Evolutionary conservation across 306 rosid species (phyloP), one percentile per base, ranked within the genome.

Genomic region (Neltuma alba): DNA sequence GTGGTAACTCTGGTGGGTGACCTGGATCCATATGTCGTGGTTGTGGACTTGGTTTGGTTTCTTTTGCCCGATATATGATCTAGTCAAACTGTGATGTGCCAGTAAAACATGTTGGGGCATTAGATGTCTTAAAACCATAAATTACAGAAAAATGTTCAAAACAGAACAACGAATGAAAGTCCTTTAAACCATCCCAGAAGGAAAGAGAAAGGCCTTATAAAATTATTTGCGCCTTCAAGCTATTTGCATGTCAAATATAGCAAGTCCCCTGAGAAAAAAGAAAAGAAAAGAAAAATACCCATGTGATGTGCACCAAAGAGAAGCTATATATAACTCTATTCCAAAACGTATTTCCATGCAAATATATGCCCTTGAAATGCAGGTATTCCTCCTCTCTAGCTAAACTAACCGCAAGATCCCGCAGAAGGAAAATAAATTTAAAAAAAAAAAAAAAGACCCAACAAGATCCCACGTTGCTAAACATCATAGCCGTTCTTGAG

Each of bases 351-450:
- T 25, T 27, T 58, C 37, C n/a, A 7, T 33, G 13, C 42, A 64
- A 64, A 64, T 27, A 33, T 64, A 64, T 64, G 44, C 44, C 70
- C 28, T 63, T 63, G 21, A 63, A 63, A 63, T 63, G 69, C 10
- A 6, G 13, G 69, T n/a, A 15, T 54, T 7, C 13, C 10, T 62
- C 69, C 69, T 62, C 23, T 62, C 37, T 60, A 3, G 42, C 40
- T 3, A 63, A 62, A 63, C 23, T 31, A 63, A 31, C 37, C 25
- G 2, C 69, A 6, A 7, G 1, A 8, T 31, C n/a, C 69, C 69
- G n/a, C n/a, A n/a, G n/a, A n/a, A n/a, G n/a, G n/a, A n/a, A n/a
- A n/a, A n/a, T n/a, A n/a, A n/a, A n/a, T n/a, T n/a, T n/a, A n/a
- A n/a, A n/a, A n/a, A n/a, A n/a, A n/a, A n/a, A n/a, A n/a, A n/a